A percentile compares a stretch with the other conserved stretches of the same genome.
These are phyloP conservation scores for Panus rudis DNA, from an alignment of 768 basidiomycete genomes.

Conservation along the genomic window DNA sequence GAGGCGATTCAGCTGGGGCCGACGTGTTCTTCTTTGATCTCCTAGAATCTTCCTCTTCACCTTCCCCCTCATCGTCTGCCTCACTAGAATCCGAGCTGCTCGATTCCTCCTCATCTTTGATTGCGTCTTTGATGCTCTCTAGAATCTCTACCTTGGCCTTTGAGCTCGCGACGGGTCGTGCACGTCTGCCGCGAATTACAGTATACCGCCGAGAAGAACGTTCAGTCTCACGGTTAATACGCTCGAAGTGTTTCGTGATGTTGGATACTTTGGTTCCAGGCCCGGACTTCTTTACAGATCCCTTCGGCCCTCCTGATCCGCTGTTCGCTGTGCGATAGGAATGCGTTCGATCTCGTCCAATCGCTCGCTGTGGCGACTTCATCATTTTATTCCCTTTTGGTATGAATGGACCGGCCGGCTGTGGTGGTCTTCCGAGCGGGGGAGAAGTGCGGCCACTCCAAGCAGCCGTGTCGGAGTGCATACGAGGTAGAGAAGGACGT, in stretches of 20 bases:
- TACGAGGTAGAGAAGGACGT: conserved; percentile 25
- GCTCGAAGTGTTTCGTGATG: conserved; percentile 87
- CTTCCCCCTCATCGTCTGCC: conserved; percentile 64
- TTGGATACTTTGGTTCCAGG: conserved; percentile 73
- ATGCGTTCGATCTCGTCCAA: conserved; percentile 31
- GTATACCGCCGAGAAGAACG: conserved; percentile 72
- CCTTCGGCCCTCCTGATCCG: conserved; percentile 39
- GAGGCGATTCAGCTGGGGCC: neutral
- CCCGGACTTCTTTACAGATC: conserved; percentile 46
- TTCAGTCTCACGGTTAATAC: conserved; percentile 68
- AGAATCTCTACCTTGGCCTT: conserved; percentile 84
- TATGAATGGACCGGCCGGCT: conserved; percentile 19
- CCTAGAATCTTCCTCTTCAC: conserved; percentile 37
- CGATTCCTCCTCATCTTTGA: conserved; percentile 76
- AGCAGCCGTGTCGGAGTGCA: conserved; percentile 16
- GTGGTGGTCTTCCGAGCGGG: conserved; percentile 30
- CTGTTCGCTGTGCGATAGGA: conserved; percentile 36
- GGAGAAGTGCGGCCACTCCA: conserved; percentile 13
- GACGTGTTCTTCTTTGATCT: neutral
- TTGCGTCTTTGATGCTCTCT: conserved; percentile 85
- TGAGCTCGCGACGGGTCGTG: conserved; percentile 85
- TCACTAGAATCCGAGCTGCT: conserved; percentile 63
- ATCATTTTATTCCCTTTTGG: conserved; percentile 34
- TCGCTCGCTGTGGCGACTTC: no score
- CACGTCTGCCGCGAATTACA: conserved; percentile 79